Base-by-base conservation (phyloP, 495 filamentous ascomycete species). In the Talaromyces wortmannii region DNA sequence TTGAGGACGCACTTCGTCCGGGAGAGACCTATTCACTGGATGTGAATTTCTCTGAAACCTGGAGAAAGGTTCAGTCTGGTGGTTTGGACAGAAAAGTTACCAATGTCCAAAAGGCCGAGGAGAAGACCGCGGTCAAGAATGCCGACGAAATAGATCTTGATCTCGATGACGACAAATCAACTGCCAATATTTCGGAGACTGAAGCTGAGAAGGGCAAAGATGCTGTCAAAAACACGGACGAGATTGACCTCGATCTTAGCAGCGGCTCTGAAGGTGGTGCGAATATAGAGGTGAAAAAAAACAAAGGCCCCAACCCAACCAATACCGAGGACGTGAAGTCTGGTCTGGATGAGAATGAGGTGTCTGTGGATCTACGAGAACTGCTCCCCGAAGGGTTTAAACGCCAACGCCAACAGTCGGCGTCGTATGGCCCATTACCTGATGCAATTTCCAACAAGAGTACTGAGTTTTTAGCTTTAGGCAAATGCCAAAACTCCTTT, bases 401-500 rank as follows among this genome's bases (percentile, higher is more conserved):
- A 16, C 47, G 59, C 7, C 50, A 57, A 55, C 40, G 33, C 46
- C 46, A 63, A n/a, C 44, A 63, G 15, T 42, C 69, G 7, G 70
- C 79, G 7, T 73, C 77, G 45, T 79, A 59, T 62, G 78, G 52
- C 61, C 60, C 69, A 36, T 60, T 67, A 7, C 77, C 78, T 0
- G 61, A 71, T 1, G 74, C 69, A 1, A 89, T 92, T 50, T 79
- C 73, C 12, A 97, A 96, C 67, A 82, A 71, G 5, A 77, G 75
- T n/a, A 95, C 91, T 2, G 74, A 82, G 30, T 98, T 98, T 69
- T 79, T 98, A 6, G 89, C 94, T 2, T 72, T 98, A 7, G 91
- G 96, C 70, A 98, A 98, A 65, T 90, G 87, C 58, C 32, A 54
- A 32, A 23, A 53, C 6, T 61, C 59, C 31, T 77, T 91, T 33